Base-by-base conservation (phyloP, 1,139 yeast genomes). In the Casaregolazyma lundiana region DNA sequence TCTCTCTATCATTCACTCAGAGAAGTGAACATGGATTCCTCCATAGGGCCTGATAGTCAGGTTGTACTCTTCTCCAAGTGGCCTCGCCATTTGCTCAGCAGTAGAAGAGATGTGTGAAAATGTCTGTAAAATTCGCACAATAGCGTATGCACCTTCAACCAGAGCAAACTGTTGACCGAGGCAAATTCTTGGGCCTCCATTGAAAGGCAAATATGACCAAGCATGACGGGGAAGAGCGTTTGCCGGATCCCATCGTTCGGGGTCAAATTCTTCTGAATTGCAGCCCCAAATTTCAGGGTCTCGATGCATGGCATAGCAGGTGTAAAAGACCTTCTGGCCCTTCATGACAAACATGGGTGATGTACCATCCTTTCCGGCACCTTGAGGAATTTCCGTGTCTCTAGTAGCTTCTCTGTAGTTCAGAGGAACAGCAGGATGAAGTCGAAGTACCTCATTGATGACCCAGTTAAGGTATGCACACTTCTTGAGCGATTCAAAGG, bases 121-220 rank as follows among this genome's bases (percentile, higher is more conserved):
- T 17, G 52, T 47, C 58, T 73, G 77, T 29, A 63, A 59, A 43
- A 77, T 57, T 47, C 81, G 63, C 13, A 67, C 69, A 36, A 72
- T 53, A 6, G 72, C 70, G 51, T 75, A 77, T 2, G 75, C 66
- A 3, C 78, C 77, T 60, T 78, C 83, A 16, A 80, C 76, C 49
- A 77, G 69, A 1, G 81, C 81, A 62, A 74, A 76, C 59, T 76
- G 81, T 60, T 77, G 81, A 13, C 82, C 83, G 43, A 77, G 64
- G 56, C 83, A 78, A 47, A 77, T 77, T 48, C 83, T 66, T 24
- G 83, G 82, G 5, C 83, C 83, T 41, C 81, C 82, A 53, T 77
- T 77, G 65, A 76, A 77, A 4, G 81, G 81, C 21, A 77, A 59
- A 58, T 65, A 77, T 9, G 73, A 75, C 80, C 81, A 77, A 35